A percentile compares a stretch with the other conserved stretches of the same genome.
Conservation (phyloP, 2,329 filamentous ascomycete genomes). For the Reticulascus tulasneorum region DNA sequence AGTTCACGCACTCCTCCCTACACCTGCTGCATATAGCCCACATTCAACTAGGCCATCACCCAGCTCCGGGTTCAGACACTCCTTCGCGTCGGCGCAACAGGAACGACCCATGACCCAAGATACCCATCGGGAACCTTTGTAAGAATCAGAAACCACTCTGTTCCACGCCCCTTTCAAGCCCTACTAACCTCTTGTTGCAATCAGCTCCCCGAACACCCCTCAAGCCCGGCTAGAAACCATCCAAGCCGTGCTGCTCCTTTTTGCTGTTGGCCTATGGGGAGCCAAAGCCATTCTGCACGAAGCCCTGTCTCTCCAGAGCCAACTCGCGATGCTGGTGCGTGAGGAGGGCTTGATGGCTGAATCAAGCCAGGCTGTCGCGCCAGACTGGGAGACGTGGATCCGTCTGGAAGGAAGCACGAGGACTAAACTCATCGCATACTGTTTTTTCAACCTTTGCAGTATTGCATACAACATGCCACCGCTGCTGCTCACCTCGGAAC, state of each 20-base stretch:
- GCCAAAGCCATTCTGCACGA: constrained; percentile 58
- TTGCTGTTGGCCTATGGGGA: constrained; percentile 58
- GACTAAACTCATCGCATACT: constrained; percentile 58
- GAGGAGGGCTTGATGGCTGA: constrained; percentile 53
- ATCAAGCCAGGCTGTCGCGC: constrained; percentile 37
- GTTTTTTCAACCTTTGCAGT: constrained; percentile 60
- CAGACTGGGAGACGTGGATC: constrained; percentile 59
- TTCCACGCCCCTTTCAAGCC: background rate
- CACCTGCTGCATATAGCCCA: constrained; percentile 54
- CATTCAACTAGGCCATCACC: constrained; percentile 57
- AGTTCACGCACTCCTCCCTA: constrained; percentile 52
- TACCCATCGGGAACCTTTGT: constrained; percentile 57
- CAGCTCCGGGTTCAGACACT: constrained; percentile 53
- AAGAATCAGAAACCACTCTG: constrained; percentile 28
- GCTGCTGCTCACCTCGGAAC: constrained; percentile 53
- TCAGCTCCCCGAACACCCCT: constrained; percentile 54
- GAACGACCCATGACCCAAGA: constrained; percentile 55
- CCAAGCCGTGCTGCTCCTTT: constrained; percentile 58
- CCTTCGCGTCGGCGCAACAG: constrained; percentile 54
- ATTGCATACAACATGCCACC: constrained; percentile 59
- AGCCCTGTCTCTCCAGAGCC: constrained; percentile 55
- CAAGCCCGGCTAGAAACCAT: constrained; percentile 61
- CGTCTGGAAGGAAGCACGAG: constrained; percentile 52
- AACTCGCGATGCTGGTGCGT: constrained; percentile 53
- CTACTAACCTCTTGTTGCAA: background rate